Percentiles rank a stretch among this genome's conserved stretches.
Conservation (phyloP, 2,329 filamentous ascomycete genomes). For the Hysterium pulicare region DNA sequence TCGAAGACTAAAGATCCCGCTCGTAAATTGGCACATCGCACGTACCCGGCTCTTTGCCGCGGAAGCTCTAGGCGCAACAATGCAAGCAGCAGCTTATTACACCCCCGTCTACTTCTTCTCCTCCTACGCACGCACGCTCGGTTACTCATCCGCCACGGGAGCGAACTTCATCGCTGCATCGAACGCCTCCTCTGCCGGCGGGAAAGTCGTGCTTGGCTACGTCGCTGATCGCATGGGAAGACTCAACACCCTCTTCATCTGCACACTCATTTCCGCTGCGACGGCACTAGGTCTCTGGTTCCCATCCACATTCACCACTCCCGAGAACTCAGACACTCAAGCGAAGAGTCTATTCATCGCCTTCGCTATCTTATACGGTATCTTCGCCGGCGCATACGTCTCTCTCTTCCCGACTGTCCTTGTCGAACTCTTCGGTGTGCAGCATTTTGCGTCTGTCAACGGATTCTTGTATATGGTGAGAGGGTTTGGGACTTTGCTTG, state of each 20-base stretch:
- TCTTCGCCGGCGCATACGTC: conserved; percentile 3
- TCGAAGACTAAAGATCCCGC: conserved; percentile 21
- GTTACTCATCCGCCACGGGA: conserved; percentile 39
- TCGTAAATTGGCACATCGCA: conserved; percentile 35
- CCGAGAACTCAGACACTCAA: neutral
- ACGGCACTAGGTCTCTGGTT: neutral
- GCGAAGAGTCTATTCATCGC: conserved; percentile 3
- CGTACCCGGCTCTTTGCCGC: conserved; percentile 35
- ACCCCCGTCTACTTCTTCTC: conserved; percentile 47
- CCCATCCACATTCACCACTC: neutral
- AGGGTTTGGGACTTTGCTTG: conserved; percentile 36
- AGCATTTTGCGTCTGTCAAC: conserved; percentile 48
- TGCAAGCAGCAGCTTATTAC: conserved; percentile 44
- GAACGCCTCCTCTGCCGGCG: conserved; percentile 45
- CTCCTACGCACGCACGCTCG: conserved; percentile 43
- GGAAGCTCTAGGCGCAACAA: conserved; percentile 29
- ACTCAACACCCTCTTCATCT: conserved; percentile 46
- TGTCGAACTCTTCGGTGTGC: conserved; percentile 49
- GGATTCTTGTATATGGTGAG: conserved; percentile 39
- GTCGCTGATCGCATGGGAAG: conserved; percentile 45
- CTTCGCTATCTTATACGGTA: conserved; percentile 5
- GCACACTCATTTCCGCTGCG: conserved; percentile 7
- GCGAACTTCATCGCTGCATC: conserved; percentile 43
- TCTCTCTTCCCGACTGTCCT: conserved; percentile 26
- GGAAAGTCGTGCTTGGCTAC: conserved; percentile 42